Conservation (phyloP, 306 rosid genomes). For the Medicago arabica region DNA sequence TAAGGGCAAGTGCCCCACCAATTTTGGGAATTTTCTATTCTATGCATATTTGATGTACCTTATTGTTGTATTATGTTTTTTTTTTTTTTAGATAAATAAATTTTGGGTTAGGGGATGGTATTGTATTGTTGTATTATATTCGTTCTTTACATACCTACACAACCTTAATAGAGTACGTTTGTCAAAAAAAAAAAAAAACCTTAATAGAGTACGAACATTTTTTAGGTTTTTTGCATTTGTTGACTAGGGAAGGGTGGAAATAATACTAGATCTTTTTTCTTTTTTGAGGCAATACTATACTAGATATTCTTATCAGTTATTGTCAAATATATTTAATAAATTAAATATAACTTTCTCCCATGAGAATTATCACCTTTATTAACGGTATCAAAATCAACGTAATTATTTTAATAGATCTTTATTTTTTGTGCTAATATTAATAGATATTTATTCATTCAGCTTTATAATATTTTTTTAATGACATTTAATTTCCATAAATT, state of each 20-base stretch:
- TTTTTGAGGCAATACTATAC: too few relatives aligned
- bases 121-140: slow-evolving; percentile 29
- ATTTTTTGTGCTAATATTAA: too few relatives aligned
- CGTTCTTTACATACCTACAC: not conserved
- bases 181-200: too few relatives aligned
- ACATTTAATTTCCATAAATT: not conserved
- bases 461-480: not conserved
- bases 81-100: too few relatives aligned
- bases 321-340: not conserved
- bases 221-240: not conserved
- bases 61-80: slow-evolving; percentile 13
- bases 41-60: slow-evolving; percentile 24
- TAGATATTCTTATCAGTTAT: not conserved
- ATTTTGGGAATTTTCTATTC: slow-evolving; percentile 36
- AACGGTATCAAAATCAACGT: not conserved
- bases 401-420: not conserved
- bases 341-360: not conserved
- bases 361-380: not conserved
- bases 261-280: too few relatives aligned
- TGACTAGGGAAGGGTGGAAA: not conserved
- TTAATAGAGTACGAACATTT: not conserved
- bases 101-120: too few relatives aligned
- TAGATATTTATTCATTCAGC: not conserved
- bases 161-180: not conserved
- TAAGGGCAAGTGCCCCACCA: slow-evolving; percentile 36